Conservation (phyloP, 257 asterid species). For the Fraxinus excelsior region DNA sequence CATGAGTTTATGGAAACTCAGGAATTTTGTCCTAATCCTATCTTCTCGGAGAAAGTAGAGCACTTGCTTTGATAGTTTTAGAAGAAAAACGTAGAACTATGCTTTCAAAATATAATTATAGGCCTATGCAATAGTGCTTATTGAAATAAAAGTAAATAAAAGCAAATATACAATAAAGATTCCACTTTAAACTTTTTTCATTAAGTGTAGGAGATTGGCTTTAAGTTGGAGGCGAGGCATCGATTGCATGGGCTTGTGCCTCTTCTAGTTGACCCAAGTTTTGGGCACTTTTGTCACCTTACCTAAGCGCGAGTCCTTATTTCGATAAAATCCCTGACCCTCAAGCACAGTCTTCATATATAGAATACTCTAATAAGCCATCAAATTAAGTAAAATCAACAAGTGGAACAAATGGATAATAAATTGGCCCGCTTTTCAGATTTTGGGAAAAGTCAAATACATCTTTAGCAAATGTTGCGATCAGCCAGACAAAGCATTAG, state of each 20-base stretch:
- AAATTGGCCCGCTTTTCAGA: neutral
- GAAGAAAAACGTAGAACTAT: neutral
- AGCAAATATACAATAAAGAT: neutral
- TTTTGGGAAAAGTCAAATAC: constrained; percentile 4
- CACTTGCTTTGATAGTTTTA: too few relatives aligned
- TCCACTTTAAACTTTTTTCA: neutral
- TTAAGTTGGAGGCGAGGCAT: too few relatives aligned
- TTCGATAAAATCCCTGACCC: neutral
- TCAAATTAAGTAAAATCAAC: constrained; percentile 4
- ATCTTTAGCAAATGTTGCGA: constrained; percentile 5
- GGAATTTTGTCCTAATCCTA: too few relatives aligned
- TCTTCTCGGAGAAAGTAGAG: too few relatives aligned
- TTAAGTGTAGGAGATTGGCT: neutral
- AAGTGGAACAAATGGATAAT: neutral
- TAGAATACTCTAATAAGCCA: neutral
- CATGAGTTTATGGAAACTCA: too few relatives aligned
- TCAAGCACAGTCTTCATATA: neutral
- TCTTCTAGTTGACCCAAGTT: too few relatives aligned
- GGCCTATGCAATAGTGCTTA: neutral
- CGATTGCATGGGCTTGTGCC: too few relatives aligned
- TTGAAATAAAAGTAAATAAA: neutral
- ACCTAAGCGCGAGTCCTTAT: neutral
- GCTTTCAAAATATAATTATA: neutral
- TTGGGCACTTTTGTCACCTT: too few relatives aligned
- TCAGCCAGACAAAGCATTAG: constrained; percentile 19